Evolutionary conservation across 306 rosid genomes (phyloP).

Genomic region (Lithocarpus polystachyus): DNA sequence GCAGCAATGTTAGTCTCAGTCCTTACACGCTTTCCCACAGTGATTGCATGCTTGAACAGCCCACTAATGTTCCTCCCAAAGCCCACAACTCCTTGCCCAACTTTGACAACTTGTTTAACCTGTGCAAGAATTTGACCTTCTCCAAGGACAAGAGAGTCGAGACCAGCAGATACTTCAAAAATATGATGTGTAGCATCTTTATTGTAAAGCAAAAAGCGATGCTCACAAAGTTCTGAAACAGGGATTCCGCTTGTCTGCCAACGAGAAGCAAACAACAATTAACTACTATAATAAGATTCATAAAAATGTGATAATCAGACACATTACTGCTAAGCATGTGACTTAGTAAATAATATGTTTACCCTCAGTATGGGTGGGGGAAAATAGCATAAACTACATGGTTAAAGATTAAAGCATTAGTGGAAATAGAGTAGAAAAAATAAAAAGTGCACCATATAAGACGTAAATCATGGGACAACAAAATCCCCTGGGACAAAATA

Average conservation of each 20-base stretch:
- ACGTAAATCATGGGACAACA: not conserved
- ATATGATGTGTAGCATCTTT: constrained; percentile 88
- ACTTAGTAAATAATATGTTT: not conserved
- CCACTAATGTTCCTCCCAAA: constrained; percentile 96
- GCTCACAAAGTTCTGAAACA: constrained; percentile 76
- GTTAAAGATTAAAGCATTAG: not conserved
- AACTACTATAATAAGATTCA: not conserved
- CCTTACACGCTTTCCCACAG: constrained; percentile 97
- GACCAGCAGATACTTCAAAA: constrained; percentile 96
- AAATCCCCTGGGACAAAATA: not conserved
- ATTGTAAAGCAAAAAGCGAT: constrained; percentile 81
- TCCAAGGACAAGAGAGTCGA: constrained; percentile 96
- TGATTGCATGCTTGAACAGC: constrained; percentile 93
- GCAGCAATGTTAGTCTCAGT: constrained; percentile 94
- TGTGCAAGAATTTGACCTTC: constrained; percentile 99
- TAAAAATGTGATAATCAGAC: not conserved
- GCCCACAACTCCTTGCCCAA: constrained; percentile 93
- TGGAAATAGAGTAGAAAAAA: not conserved
- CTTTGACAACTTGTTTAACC: constrained; percentile 97
- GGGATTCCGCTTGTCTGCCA: constrained; percentile 92
- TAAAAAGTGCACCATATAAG: not conserved
- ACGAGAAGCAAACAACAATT: constrained; percentile 8
- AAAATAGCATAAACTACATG: not conserved
- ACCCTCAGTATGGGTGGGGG: not conserved
- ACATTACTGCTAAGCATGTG: not conserved